Conservation (phyloP, 2,329 filamentous ascomycete species). For the Emydomyces testavorans region DNA sequence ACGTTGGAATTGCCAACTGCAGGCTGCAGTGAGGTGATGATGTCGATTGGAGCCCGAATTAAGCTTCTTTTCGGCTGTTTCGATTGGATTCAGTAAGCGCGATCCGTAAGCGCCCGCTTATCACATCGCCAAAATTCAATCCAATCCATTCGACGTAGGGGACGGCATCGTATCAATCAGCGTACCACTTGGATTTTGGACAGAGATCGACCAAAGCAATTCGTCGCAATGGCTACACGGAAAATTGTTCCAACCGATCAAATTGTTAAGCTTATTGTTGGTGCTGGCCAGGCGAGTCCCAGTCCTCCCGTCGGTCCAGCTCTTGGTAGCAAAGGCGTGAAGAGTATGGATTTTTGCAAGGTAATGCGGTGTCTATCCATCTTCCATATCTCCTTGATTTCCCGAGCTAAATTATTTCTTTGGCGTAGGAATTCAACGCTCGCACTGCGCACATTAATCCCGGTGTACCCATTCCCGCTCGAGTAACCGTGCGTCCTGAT, state of each 20-base stretch:
- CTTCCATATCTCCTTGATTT: not conserved
- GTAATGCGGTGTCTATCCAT: slow-evolving; percentile 37
- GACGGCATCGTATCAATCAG: not conserved
- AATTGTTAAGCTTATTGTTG: slow-evolving; percentile 95
- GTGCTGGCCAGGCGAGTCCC: slow-evolving; percentile 85
- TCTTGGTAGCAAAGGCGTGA: slow-evolving; percentile 92
- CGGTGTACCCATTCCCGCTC: slow-evolving; percentile 80
- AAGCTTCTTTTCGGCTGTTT: not conserved
- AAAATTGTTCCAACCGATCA: slow-evolving; percentile 49
- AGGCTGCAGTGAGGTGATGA: slow-evolving; percentile 4
- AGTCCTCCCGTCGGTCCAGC: slow-evolving; percentile 94
- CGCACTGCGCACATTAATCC: slow-evolving; percentile 70
- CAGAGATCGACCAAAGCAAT: too few relatives aligned
- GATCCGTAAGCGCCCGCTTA: slow-evolving; percentile 1
- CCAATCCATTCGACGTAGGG: too few relatives aligned
- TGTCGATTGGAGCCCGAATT: not conserved
- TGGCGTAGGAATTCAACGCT: slow-evolving; percentile 81
- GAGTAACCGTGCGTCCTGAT: slow-evolving; percentile 84
- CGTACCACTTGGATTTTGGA: too few relatives aligned
- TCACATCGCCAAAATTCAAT: not conserved
- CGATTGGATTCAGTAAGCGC: slow-evolving; percentile 1
- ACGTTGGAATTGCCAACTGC: too few relatives aligned
- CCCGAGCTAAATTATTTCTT: slow-evolving; percentile 12
- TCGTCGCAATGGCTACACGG: slow-evolving; percentile 24
- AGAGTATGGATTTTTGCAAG: slow-evolving; percentile 99